phyloP scores from a whole-genome alignment of 306 rosid genomes.

The Prunus persica region DNA sequence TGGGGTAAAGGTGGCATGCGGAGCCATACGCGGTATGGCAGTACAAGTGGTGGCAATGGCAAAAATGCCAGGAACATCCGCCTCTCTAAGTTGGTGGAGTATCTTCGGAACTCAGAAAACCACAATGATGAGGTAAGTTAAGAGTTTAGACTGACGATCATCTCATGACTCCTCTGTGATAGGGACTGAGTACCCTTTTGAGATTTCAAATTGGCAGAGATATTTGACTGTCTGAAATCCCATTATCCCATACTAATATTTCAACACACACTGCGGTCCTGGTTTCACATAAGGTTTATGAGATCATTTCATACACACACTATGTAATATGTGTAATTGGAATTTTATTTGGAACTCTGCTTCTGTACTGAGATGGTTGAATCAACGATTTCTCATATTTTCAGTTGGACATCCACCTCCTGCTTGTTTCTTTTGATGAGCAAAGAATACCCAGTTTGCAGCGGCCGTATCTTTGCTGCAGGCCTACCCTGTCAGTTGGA shows the following conservation, averaged over 20 bases:
- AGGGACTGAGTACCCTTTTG: not conserved
- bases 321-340: not conserved
- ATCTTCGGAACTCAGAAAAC: slow-evolving; percentile 41
- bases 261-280: slow-evolving; percentile 4
- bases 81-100: slow-evolving; percentile 49
- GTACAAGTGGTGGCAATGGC: slow-evolving; percentile 42
- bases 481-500: slow-evolving; percentile 47
- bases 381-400: slow-evolving; percentile 18
- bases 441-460: slow-evolving; percentile 50
- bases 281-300: not conserved
- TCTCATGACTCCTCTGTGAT: slow-evolving; percentile 10
- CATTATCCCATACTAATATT: not conserved
- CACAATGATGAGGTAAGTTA: slow-evolving; percentile 47
- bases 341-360: slow-evolving; percentile 1
- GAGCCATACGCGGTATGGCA: slow-evolving; percentile 59
- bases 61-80: slow-evolving; percentile 54
- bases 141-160: slow-evolving; percentile 13
- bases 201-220: slow-evolving; percentile 20
- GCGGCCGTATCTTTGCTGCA: slow-evolving; percentile 58
- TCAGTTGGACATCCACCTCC: slow-evolving; percentile 51
- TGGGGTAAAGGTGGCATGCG: slow-evolving; percentile 76
- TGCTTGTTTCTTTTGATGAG: slow-evolving; percentile 61
- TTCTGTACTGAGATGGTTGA: not conserved
- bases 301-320: slow-evolving; percentile 1
- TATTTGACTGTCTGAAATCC: not conserved